These are phyloP conservation scores for Lachancea sp. DNA, from an alignment of 805 yeast species.

Conservation along the genomic window DNA sequence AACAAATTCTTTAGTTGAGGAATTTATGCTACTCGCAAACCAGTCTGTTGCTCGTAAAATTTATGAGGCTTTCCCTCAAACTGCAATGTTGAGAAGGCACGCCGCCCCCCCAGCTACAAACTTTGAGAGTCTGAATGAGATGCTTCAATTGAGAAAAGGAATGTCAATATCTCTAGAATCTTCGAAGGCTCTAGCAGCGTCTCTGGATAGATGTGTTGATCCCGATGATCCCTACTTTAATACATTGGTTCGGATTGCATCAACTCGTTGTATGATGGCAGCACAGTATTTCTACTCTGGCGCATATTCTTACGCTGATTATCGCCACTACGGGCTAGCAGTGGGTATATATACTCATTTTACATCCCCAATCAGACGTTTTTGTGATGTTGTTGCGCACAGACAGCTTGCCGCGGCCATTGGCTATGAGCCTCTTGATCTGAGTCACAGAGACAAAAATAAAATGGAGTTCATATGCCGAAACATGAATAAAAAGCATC, in stretches of 20 bases:
- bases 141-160: constrained; percentile 74
- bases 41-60: constrained; percentile 92
- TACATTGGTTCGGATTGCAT: constrained; percentile 89
- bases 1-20: constrained; percentile 95
- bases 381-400: constrained; percentile 96
- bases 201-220: constrained; percentile 83
- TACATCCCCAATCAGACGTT: constrained; percentile 96
- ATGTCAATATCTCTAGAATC: constrained; percentile 73
- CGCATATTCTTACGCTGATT: constrained; percentile 80
- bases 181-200: constrained; percentile 87
- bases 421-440: constrained; percentile 79
- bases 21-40: constrained; percentile 95
- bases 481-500: constrained; percentile 87
- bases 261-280: constrained; percentile 98
- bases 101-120: constrained; percentile 95
- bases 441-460: constrained; percentile 76
- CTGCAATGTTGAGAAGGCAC: constrained; percentile 97
- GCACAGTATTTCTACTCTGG: constrained; percentile 97
- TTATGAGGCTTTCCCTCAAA: constrained; percentile 89
- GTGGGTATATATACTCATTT: constrained; percentile 96
- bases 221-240: constrained; percentile 83
- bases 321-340: constrained; percentile 94
- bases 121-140: constrained; percentile 83
- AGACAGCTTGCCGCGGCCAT: constrained; percentile 98
- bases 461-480: constrained; percentile 85